Conservation (phyloP, 2,329 filamentous ascomycete species). For the Gyromitra esculenta region DNA sequence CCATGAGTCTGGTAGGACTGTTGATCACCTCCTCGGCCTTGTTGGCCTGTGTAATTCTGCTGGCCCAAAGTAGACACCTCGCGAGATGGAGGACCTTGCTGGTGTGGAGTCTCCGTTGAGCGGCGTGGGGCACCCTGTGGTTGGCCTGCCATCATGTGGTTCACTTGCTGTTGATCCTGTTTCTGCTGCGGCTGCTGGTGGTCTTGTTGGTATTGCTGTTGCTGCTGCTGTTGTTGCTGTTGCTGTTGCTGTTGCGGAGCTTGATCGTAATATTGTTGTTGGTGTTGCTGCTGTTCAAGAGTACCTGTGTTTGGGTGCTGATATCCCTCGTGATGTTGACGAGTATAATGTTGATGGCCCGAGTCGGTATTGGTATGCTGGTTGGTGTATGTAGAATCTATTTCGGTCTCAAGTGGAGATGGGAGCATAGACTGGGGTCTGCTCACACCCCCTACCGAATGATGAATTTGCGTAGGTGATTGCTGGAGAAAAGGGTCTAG, state of each 20-base stretch:
- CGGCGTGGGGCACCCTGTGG: constrained; percentile 40
- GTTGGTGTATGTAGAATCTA: constrained; percentile 37
- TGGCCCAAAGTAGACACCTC: constrained; percentile 50
- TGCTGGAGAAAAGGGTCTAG: constrained; percentile 50
- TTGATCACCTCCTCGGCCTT: constrained; percentile 39
- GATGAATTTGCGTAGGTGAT: constrained; percentile 20
- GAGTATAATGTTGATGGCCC: constrained; percentile 36
- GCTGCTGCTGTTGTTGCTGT: constrained; percentile 55
- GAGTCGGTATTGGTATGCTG: constrained; percentile 29
- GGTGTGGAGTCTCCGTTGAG: constrained; percentile 50
- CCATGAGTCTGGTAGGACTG: constrained; percentile 51
- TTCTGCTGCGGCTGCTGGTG: constrained; percentile 50
- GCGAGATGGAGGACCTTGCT: constrained; percentile 48
- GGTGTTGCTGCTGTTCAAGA: constrained; percentile 52
- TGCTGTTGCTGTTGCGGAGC: constrained; percentile 50
- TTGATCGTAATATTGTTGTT: constrained; percentile 56
- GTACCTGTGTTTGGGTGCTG: constrained; percentile 12
- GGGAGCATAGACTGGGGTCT: constrained; percentile 55
- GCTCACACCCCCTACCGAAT: constrained; percentile 30
- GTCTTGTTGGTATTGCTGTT: constrained; percentile 36
- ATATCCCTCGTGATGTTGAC: constrained; percentile 40
- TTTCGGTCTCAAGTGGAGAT: constrained; percentile 48
- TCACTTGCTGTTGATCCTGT: constrained; percentile 39
- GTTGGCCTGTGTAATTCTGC: constrained; percentile 47
- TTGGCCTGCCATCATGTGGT: constrained; percentile 34